Percentiles rank a stretch among this genome's conserved stretches.
phyloP scores from a whole-genome alignment of 495 filamentous ascomycete genomes.

The Tuber aestivum region DNA sequence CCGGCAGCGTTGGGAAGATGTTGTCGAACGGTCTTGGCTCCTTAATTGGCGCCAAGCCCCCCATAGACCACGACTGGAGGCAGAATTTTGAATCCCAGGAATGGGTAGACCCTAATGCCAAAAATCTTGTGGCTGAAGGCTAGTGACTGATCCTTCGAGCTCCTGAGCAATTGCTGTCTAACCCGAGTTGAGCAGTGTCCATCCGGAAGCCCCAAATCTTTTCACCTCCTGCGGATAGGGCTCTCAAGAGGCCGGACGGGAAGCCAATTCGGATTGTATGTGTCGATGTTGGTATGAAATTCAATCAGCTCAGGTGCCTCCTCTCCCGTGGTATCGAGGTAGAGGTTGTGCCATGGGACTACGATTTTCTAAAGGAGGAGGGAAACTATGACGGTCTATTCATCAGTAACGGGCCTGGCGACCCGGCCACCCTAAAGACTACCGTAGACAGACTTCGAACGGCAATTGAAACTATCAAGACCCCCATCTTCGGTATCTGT shows the following conservation, averaged over 20 bases:
- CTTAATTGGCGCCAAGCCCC: constrained; percentile 36
- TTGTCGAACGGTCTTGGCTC: constrained; percentile 38
- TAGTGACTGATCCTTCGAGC: constrained; percentile 44
- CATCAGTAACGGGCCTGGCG: constrained; percentile 94
- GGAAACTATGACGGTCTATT: constrained; percentile 80
- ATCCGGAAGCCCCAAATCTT: constrained; percentile 75
- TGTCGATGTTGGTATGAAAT: constrained; percentile 94
- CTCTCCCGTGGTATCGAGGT: constrained; percentile 89
- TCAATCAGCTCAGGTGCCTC: constrained; percentile 91
- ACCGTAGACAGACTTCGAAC: constrained; percentile 70
- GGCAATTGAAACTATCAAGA: constrained; percentile 65
- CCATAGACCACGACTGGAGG: constrained; percentile 53
- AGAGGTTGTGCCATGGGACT: constrained; percentile 68
- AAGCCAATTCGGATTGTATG: constrained; percentile 79
- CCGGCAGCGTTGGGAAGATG: constrained; percentile 22
- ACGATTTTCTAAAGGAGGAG: constrained; percentile 73
- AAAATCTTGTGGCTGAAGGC: constrained; percentile 92
- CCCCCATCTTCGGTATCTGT: constrained; percentile 94
- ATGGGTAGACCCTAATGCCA: constrained; percentile 86
- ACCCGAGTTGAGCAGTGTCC: constrained; percentile 59
- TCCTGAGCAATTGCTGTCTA: background rate
- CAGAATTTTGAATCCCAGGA: constrained; percentile 66
- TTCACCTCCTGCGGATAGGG: constrained; percentile 58
- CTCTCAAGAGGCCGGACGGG: constrained; percentile 78
- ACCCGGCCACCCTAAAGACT: constrained; percentile 71